Conservation (phyloP, 257 asterid genomes). For the Petrea volubilis region DNA sequence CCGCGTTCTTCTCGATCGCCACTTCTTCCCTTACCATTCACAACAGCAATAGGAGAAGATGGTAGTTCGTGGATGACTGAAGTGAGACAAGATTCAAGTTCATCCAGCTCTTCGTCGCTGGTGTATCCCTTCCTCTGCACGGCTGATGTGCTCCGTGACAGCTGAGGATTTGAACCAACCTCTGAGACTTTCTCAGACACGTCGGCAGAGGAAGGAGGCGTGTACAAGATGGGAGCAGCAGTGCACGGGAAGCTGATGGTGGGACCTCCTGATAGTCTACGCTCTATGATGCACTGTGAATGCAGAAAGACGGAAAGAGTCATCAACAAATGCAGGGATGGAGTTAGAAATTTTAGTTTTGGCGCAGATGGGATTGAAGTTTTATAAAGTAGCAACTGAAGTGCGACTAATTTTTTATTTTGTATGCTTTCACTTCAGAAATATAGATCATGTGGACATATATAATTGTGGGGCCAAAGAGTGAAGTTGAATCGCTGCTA, state of each 20-base stretch:
- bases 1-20: conserved; percentile 28
- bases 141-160: conserved; percentile 63
- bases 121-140: conserved; percentile 91
- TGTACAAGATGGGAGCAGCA: conserved; percentile 65
- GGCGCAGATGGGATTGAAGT: too few relatives aligned
- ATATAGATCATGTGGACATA: not conserved
- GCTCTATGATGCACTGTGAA: conserved; percentile 72
- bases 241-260: conserved; percentile 65
- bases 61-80: conserved; percentile 51
- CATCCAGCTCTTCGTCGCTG: conserved; percentile 89
- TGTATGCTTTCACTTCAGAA: not conserved
- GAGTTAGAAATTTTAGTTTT: too few relatives aligned
- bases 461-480: not conserved
- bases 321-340: not conserved
- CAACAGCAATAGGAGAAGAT: conserved; percentile 33
- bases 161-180: conserved; percentile 42
- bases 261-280: conserved; percentile 49
- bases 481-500: not conserved
- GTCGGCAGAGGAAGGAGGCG: conserved; percentile 58
- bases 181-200: conserved; percentile 67
- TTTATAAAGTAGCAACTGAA: not conserved
- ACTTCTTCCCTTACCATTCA: conserved; percentile 21
- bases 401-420: not conserved
- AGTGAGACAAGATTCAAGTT: conserved; percentile 63
- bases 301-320: conserved; percentile 17